Evolutionary conservation across 345 rosid species (phyloP), one percentile per base, ranked within the genome.

Genomic region (Lumnitzera racemosa): DNA sequence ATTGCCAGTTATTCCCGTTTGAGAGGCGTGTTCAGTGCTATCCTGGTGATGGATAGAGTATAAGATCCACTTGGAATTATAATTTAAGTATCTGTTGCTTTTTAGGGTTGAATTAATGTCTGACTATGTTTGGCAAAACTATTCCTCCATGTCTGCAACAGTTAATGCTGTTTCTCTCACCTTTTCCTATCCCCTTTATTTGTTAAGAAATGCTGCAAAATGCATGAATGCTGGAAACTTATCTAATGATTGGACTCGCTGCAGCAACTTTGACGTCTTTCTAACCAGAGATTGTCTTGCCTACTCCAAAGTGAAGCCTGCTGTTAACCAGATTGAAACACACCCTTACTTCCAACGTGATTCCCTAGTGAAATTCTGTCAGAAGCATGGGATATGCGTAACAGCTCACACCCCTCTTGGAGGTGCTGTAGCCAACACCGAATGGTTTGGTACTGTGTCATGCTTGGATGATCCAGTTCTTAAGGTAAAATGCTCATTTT

Each of bases 311-410:
- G 78, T 91, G 74, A 91, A 91, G 74, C 98, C 98, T 10, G 95
- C 90, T n/a, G 98, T 91, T 63, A 91, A 91, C 77, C 98, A 91
- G 78, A 76, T 91, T 1, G 96, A 91, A 73, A 85, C 90, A 10
- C 96, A 89, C 58, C 96, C 95, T 46, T 91, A 89, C 76, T 91
- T 91, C 62, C 98, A 91, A 67, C 92, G 98, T 0, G 90, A 89
- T 3, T 89, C 79, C 13, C 96, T 89, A 41, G 89, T 91, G 51
- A 89, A 87, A 54, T 89, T 91, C 77, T 91, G 95, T 71, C 96
- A 79, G 73, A 91, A 91, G 72, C 96, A 89, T 2, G 92, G 84
- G 12, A 71, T 91, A 46, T 79, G 83, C 50, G 86, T 91, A 43
- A 89, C 95, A 0, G 95, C 96, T 24, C 96, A 89, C 69, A 91